Base-by-base conservation (phyloP, 495 filamentous ascomycete species). In the Hypoxylon subgilvum region DNA sequence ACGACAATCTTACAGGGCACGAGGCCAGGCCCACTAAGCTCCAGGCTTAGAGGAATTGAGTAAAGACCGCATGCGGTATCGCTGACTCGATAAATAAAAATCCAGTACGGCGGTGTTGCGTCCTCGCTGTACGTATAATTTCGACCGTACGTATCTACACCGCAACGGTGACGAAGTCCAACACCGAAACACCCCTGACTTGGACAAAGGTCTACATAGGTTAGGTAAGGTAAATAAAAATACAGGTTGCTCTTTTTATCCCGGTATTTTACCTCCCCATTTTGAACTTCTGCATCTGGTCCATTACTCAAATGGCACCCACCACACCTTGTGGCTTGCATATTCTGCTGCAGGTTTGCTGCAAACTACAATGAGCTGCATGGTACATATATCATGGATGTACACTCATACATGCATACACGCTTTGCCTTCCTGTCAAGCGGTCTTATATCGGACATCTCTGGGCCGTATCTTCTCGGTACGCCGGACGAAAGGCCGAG, bases 231-330 rank as follows among this genome's bases (percentile, higher is more conserved):
- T 57, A 19, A 21, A n/a, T n/a, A n/a, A n/a, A n/a, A n/a, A n/a
- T n/a, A n/a, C n/a, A n/a, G n/a, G n/a, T n/a, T n/a, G n/a, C n/a
- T n/a, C 17, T 14, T 54, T 2, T 8, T 54, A 54, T 63, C 53
- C 60, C 60, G 60, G 48, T 50, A 49, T 49, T 63, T 58, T n/a
- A n/a, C n/a, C n/a, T n/a, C n/a, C n/a, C n/a, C n/a, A 45, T 53
- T 53, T 53, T 17, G 18, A 27, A 54, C 14, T 21, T 41, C 22
- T 57, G 35, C 35, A 57, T 13, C 31, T 36, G 35, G 25, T 43
- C 34, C 38, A 39, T 57, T 32, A n/a, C 36, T 51, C 55, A 36
- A 56, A 57, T 58, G 53, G 35, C 53, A 58, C 38, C 39, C 25
- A 44, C 36, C 22, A 35, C 40, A 21, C 21, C 40, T 44, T 63